Conservation (phyloP, 176 grass and related monocot species). For the Juncus inflexus region DNA sequence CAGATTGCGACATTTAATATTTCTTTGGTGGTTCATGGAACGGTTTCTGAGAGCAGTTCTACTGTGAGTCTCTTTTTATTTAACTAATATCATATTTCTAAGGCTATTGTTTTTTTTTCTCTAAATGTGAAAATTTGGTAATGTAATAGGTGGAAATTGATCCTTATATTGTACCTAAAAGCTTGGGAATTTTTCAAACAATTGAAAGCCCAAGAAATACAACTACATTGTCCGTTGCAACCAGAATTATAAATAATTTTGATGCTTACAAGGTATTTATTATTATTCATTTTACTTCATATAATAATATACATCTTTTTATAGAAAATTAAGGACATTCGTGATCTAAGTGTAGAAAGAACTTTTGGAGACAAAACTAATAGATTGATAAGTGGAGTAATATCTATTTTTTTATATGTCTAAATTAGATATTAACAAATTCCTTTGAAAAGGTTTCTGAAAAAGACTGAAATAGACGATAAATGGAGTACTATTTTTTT, state of each 20-base stretch:
- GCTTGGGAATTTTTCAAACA: slow-evolving; percentile 66
- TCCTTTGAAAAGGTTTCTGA: too few relatives aligned
- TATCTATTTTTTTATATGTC: neutral
- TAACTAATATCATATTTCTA: slow-evolving; percentile 5
- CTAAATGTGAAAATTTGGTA: slow-evolving; percentile 9
- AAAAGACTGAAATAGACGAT: too few relatives aligned
- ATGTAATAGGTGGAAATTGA: slow-evolving; percentile 48
- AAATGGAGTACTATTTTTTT: neutral
- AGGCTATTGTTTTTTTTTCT: slow-evolving; percentile 24
- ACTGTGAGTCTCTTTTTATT: slow-evolving; percentile 35
- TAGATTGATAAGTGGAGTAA: neutral
- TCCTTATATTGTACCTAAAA: slow-evolving; percentile 66
- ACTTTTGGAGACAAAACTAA: too few relatives aligned
- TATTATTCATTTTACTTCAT: too few relatives aligned
- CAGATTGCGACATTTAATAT: slow-evolving; percentile 82
- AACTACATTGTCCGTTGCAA: slow-evolving; percentile 59
- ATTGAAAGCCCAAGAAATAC: slow-evolving; percentile 70
- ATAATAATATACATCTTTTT: too few relatives aligned
- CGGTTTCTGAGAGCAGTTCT: slow-evolving; percentile 52
- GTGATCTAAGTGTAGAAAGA: too few relatives aligned
- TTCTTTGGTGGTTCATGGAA: slow-evolving; percentile 78
- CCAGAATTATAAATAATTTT: slow-evolving; percentile 69
- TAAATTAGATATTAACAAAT: neutral
- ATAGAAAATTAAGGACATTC: too few relatives aligned
- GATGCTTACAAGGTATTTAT: slow-evolving; percentile 72